Evolutionary conservation across 202 grass and related monocot species (phyloP).

Genomic region (Carex sylvatica): DNA sequence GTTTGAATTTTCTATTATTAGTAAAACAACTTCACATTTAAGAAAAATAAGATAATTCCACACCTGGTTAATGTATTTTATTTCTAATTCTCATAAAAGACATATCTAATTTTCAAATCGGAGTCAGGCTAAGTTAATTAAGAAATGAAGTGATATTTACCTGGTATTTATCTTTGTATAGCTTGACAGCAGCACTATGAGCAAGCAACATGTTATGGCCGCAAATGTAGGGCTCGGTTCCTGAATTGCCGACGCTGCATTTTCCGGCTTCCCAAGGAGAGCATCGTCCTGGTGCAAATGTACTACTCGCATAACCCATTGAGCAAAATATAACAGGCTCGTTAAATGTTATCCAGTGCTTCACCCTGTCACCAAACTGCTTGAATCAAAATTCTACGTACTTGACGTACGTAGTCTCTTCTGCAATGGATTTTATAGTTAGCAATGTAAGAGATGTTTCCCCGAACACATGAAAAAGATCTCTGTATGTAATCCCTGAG

Average conservation of each 20-base stretch:
- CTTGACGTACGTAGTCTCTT: slow-evolving; percentile 22
- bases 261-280: slow-evolving; percentile 4
- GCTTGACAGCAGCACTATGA: slow-evolving; percentile 20
- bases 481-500: too few relatives aligned
- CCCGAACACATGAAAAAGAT: too few relatives aligned
- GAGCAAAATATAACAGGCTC: slow-evolving; percentile 32
- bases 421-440: background rate
- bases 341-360: slow-evolving; percentile 54
- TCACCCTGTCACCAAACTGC: slow-evolving; percentile 41
- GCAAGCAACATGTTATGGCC: slow-evolving; percentile 36
- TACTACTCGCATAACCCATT: background rate
- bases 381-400: slow-evolving; percentile 36
- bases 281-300: slow-evolving; percentile 33
- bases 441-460: background rate
- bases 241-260: background rate
- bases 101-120: too few relatives aligned
- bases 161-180: slow-evolving; percentile 29
- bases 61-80: too few relatives aligned
- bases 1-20: too few relatives aligned
- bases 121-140: too few relatives aligned
- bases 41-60: too few relatives aligned
- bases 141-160: background rate
- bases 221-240: slow-evolving; percentile 36
- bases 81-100: too few relatives aligned
- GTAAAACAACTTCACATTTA: too few relatives aligned